Evolutionary conservation across 2,329 filamentous ascomycete genomes (phyloP), one percentile per base, ranked within the genome.

Genomic region (Fonsecaea erecta): DNA sequence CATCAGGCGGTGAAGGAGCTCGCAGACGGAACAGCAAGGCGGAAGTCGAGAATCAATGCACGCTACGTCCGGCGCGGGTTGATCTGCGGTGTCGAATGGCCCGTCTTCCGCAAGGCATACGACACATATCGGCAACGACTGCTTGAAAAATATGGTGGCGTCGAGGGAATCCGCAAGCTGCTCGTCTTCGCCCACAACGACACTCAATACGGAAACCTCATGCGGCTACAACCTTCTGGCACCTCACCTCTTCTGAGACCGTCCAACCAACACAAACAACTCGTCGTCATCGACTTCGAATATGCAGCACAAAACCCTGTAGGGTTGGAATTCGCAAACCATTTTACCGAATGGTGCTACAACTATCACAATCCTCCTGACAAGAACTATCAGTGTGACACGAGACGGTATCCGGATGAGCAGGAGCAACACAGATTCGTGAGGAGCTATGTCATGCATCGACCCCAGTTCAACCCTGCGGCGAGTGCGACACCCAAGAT

Each of bases 161-260:
- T 81, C 3, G 79, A 86, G 35, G 86, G 85, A 55, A 83, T 98
- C 62, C 89, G 89, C 59, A 85, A 91, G 53, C 84, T 87, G 61
- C 85, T 99, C 11, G 88, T 97, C 0, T 99, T 99, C 82, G 92
- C 93, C n/a, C 95, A 99, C 77, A 97, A 97, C 73, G 95, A 99
- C 84, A 97, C 95, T 3, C 95, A 99, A 88, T 98, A 99, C 74
- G 95, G 95, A 69, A 99, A 99, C 75, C 95, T 99, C 68, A 87
- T 99, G 56, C 92, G 93, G 40, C 81, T 89, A 76, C 86, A 92
- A 70, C 86, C 86, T 1, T 80, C 81, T 43, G 84, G 83, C 55
- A 89, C 93, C 72, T 97, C 93, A 0, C 95, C 94, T 0, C 85
- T 98, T 7, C 84, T 97, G 11, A 86, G 95, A 56, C 93, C 95